These are phyloP conservation scores for Graphium sp. DNA, from an alignment of 2,329 filamentous ascomycete species.

Conservation along the genomic window DNA sequence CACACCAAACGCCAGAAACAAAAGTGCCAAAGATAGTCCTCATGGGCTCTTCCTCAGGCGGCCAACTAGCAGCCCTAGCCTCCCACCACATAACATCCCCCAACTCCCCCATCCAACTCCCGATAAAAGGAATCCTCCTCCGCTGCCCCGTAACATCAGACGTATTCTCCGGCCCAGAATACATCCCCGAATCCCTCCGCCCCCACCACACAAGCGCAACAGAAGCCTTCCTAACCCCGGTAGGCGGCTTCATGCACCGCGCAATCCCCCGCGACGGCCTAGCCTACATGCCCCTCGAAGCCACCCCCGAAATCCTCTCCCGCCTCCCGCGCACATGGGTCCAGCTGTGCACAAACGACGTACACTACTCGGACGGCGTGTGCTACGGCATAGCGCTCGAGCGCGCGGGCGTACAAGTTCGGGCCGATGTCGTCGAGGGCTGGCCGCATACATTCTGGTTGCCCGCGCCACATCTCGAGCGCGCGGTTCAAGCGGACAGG, in stretches of 20 bases:
- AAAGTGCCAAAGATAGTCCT: constrained; percentile 16
- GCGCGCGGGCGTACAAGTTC: constrained; percentile 19
- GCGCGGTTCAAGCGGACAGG: constrained; percentile 21
- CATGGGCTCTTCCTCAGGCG: constrained; percentile 28
- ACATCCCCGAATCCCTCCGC: constrained; percentile 18
- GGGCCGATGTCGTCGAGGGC: constrained; percentile 22
- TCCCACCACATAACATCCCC: constrained; percentile 16
- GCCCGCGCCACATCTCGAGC: constrained; percentile 21
- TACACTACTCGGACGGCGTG: constrained; percentile 30
- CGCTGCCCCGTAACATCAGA: constrained; percentile 30
- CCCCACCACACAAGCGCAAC: constrained; percentile 20
- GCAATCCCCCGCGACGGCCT: constrained; percentile 21
- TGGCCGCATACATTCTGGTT: constrained; percentile 38
- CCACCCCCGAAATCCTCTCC: constrained; percentile 10
- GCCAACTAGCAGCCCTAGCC: constrained; percentile 26
- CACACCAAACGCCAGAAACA: no score
- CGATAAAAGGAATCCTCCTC: constrained; percentile 19
- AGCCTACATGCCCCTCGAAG: constrained; percentile 23
- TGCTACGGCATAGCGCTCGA: constrained; percentile 27
- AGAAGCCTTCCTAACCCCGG: constrained; percentile 17
- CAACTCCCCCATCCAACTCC: constrained; percentile 10
- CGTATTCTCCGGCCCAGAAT: constrained; percentile 16
- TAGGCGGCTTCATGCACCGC: constrained; percentile 15
- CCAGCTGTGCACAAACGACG: constrained; percentile 31
- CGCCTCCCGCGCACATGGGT: constrained; percentile 25